Evolutionary conservation across 306 rosid genomes (phyloP).

Genomic region (Parietaria judaica): DNA sequence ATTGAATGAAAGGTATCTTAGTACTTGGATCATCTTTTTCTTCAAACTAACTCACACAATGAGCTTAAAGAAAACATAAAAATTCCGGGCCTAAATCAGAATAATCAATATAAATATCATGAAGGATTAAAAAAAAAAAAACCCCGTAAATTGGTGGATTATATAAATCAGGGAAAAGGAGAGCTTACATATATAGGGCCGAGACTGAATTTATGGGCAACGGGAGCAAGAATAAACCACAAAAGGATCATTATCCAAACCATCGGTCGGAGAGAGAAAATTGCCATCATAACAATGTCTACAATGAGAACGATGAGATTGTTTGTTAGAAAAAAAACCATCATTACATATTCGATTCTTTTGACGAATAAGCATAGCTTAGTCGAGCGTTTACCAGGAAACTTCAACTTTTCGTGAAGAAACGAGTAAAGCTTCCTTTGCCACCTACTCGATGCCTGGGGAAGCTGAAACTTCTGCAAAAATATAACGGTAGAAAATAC

Average conservation of each 20-base stretch:
- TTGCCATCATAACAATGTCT: constrained; percentile 84
- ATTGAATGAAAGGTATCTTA: constrained; percentile 14
- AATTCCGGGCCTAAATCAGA: too few relatives aligned
- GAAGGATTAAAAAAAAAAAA: too few relatives aligned
- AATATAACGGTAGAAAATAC: neutral
- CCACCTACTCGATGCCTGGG: constrained; percentile 73
- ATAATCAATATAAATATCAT: too few relatives aligned
- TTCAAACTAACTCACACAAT: neutral
- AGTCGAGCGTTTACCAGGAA: constrained; percentile 54
- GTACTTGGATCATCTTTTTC: too few relatives aligned
- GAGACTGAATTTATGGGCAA: constrained; percentile 76
- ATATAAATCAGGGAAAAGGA: neutral
- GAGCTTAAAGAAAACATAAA: neutral
- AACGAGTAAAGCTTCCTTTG: constrained; percentile 65
- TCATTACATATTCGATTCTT: constrained; percentile 24
- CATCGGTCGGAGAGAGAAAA: constrained; percentile 79
- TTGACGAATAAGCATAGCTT: constrained; percentile 9
- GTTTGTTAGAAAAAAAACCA: neutral
- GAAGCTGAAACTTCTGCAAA: constrained; percentile 82
- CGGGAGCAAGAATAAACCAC: constrained; percentile 90
- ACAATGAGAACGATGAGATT: neutral
- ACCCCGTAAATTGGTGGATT: too few relatives aligned
- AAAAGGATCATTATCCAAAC: constrained; percentile 57
- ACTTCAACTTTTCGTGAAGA: constrained; percentile 76
- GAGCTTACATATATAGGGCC: constrained; percentile 86